phyloP scores from a whole-genome alignment of 345 rosid genomes.

The Acer negundo region DNA sequence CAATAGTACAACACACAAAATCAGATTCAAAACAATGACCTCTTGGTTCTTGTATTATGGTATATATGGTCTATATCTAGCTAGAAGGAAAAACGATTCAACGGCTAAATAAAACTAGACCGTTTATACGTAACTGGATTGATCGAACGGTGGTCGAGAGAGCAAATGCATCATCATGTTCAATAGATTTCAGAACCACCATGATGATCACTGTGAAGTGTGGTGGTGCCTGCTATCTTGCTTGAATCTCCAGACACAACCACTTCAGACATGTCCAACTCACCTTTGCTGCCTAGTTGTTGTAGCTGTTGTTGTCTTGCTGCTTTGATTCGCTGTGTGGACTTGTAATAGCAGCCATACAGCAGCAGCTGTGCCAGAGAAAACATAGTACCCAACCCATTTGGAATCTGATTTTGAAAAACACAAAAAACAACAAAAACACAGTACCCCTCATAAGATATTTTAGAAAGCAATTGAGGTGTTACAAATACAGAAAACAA shows the following conservation, averaged over 20 bases:
- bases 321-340: slow-evolving; percentile 51
- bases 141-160: neutral
- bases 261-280: slow-evolving; percentile 38
- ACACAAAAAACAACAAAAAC: neutral
- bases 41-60: too few relatives aligned
- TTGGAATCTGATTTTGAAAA: slow-evolving; percentile 50
- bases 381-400: slow-evolving; percentile 68
- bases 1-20: too few relatives aligned
- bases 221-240: neutral
- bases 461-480: neutral
- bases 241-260: slow-evolving; percentile 21
- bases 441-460: neutral
- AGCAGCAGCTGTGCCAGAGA: slow-evolving; percentile 58
- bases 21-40: too few relatives aligned
- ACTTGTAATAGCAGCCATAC: slow-evolving; percentile 63
- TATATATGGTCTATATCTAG: too few relatives aligned
- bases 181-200: neutral
- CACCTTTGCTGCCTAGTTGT: slow-evolving; percentile 20
- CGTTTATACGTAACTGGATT: neutral
- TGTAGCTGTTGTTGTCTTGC: slow-evolving; percentile 34
- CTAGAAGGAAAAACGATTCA: too few relatives aligned
- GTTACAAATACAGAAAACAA: too few relatives aligned
- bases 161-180: neutral
- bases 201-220: neutral
- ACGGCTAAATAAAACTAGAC: too few relatives aligned